Percentiles rank a stretch among this genome's conserved stretches.
These are phyloP conservation scores for Chaetomium sp. DNA, from an alignment of 2,329 filamentous ascomycete species.

Conservation along the genomic window DNA sequence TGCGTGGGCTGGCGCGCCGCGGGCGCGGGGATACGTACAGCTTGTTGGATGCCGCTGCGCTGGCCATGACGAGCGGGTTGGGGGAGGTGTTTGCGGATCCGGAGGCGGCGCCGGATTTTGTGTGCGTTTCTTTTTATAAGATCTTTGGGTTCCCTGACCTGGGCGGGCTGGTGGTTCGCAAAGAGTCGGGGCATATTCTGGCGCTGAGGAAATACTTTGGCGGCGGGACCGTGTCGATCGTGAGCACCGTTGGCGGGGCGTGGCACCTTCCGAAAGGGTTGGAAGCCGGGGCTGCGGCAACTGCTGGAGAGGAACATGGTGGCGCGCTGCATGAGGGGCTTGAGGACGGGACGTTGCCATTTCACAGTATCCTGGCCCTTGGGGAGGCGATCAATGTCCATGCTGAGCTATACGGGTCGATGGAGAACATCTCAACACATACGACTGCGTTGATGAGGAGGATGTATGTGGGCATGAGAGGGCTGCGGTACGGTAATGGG, in stretches of 20 bases:
- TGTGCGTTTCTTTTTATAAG: constrained; percentile 64
- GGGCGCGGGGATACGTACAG: constrained; percentile 49
- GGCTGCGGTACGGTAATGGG: constrained; percentile 57
- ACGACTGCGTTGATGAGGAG: constrained; percentile 55
- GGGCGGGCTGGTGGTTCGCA: constrained; percentile 61
- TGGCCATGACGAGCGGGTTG: constrained; percentile 63
- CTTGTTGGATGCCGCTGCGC: constrained; percentile 64
- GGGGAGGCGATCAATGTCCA: constrained; percentile 62
- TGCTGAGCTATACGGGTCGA: constrained; percentile 56
- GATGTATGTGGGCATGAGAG: constrained; percentile 51
- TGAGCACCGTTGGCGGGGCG: constrained; percentile 52
- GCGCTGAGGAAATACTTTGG: constrained; percentile 64
- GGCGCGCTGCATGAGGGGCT: constrained; percentile 59
- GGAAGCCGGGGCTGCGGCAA: constrained; percentile 31
- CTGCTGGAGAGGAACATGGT: constrained; percentile 26
- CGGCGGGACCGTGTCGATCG: constrained; percentile 66
- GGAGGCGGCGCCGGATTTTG: constrained; percentile 60
- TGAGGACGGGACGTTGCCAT: constrained; percentile 68
- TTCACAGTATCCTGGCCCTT: constrained; percentile 65
- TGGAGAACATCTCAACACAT: constrained; percentile 61
- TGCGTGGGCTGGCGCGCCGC: constrained; percentile 38
- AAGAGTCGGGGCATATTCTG: constrained; percentile 57
- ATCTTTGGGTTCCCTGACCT: constrained; percentile 69
- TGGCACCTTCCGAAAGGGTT: constrained; percentile 58
- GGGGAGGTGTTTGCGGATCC: constrained; percentile 53